phyloP scores from a whole-genome alignment of 192 early-diverging fungal genomes.

The Lobulomyces angularis region DNA sequence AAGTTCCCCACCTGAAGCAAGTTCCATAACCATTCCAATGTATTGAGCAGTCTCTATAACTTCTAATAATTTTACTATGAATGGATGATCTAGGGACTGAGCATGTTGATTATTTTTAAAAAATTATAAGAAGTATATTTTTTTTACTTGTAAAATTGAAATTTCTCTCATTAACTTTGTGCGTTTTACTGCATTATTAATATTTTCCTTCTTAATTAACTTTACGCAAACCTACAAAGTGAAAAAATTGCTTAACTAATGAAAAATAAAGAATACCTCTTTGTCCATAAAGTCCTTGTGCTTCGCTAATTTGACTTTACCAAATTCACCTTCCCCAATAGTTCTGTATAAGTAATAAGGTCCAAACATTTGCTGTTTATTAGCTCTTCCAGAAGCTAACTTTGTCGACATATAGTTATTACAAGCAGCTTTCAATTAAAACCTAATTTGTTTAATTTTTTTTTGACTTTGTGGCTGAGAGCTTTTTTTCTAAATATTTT shows the following conservation, averaged over 20 bases:
- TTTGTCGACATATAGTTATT: too few species aligned
- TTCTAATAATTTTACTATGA: conserved; percentile 86
- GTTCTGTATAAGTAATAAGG: conserved; percentile 5
- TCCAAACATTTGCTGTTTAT: too few species aligned
- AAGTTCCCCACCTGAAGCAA: conserved; percentile 90
- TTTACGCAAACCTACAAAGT: conserved; percentile 75
- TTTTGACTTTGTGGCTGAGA: too few species aligned
- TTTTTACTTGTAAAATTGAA: conserved; percentile 71
- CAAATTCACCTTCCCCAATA: conserved; percentile 12
- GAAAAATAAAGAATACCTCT: too few species aligned
- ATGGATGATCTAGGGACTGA: conserved; percentile 75
- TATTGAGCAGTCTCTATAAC: conserved; percentile 93
- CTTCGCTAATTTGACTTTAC: conserved; percentile 9
- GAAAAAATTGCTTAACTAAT: neutral
- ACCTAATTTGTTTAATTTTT: too few species aligned
- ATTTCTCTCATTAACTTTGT: conserved; percentile 93
- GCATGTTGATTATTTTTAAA: conserved; percentile 5
- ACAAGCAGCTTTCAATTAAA: too few species aligned
- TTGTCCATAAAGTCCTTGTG: too few species aligned
- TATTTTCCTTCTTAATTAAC: conserved; percentile 82
- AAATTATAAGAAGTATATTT: neutral
- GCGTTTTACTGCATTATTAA: conserved; percentile 68
- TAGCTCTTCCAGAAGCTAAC: too few species aligned
- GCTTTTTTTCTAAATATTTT: too few species aligned
- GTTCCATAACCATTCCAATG: conserved; percentile 95